Evolutionary conservation across 768 basidiomycete genomes (phyloP), one percentile per base, ranked within the genome.

Genomic region (Rickenella mellea): DNA sequence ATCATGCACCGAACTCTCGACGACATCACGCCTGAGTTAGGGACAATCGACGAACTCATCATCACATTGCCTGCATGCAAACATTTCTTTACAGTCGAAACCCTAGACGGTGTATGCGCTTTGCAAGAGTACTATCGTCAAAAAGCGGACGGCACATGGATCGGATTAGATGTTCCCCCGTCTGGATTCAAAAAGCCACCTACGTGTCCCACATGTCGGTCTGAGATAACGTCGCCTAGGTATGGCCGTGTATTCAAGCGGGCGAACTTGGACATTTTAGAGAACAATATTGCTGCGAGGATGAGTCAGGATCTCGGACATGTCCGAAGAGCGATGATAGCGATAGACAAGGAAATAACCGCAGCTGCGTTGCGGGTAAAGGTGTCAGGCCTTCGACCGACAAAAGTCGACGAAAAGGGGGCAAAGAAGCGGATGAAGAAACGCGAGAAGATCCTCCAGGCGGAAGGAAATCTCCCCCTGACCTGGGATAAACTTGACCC

Each of bases 41-140:
- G 54, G 4, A 56, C 60, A 2, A 37, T 74, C 24, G 73, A 76
- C 45, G 71, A 76, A 27, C 55, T 74, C 9, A 50, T 78, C 39
- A 78, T 84, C 51, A 79, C 80, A 1, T 65, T 83, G 30, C 74
- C 74, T 0, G 60, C 60, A 14, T 85, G 83, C 52, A 48, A 69
- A 0, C 83, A 86, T 54, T 57, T 70, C 2, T 83, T 86, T 55
- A 84, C 83, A 0, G 71, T 82, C 12, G 81, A 81, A 54, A 80
- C 79, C 0, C 64, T 86, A 15, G 83, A 86, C 48, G 82, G 80
- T 0, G 61, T 67, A 31, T 76, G 72, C 47, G 52, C 59, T 11
- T 64, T 85, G 57, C 35, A 39, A 0, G 66, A 71, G 3, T 79
- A 70, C 50, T 85, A 85, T 53, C 48, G 43, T 1, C 52, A 55